phyloP scores from a whole-genome alignment of 805 yeast species.

The Wilhelminamyces savonicus region DNA sequence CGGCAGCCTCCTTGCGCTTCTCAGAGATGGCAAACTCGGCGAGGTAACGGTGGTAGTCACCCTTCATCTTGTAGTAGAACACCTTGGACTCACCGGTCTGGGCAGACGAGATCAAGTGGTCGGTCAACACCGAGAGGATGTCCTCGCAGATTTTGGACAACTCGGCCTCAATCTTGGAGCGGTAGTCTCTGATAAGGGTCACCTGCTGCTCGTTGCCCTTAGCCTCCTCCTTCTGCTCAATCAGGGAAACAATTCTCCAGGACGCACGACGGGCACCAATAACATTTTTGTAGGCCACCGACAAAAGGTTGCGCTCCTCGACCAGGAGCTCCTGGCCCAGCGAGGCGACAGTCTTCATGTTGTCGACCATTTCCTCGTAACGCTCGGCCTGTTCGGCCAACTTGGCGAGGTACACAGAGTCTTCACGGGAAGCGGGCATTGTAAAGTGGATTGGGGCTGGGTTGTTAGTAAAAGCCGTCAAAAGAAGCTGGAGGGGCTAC shows the following conservation, averaged over 20 bases:
- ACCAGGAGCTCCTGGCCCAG: slow-evolving; percentile 93
- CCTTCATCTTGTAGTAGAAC: slow-evolving; percentile 98
- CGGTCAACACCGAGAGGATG: slow-evolving; percentile 78
- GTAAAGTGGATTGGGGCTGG: slow-evolving; percentile 4
- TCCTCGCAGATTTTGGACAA: slow-evolving; percentile 91
- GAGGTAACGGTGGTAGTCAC: slow-evolving; percentile 98
- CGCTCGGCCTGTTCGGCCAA: slow-evolving; percentile 99
- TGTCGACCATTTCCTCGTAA: slow-evolving; percentile 98
- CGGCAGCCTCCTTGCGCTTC: slow-evolving; percentile 88
- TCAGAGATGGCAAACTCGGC: slow-evolving; percentile 94
- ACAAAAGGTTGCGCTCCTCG: slow-evolving; percentile 94
- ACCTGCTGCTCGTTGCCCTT: slow-evolving; percentile 93
- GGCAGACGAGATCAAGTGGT: slow-evolving; percentile 90
- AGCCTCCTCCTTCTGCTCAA: slow-evolving; percentile 96
- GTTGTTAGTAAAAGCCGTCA: slow-evolving; percentile 14
- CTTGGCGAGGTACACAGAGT: slow-evolving; percentile 95
- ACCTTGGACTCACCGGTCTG: slow-evolving; percentile 97
- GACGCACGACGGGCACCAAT: slow-evolving; percentile 99
- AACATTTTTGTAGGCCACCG: slow-evolving; percentile 97
- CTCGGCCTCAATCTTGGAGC: slow-evolving; percentile 90
- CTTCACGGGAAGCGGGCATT: slow-evolving; percentile 92
- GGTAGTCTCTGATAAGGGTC: slow-evolving; percentile 83
- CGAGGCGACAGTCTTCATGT: slow-evolving; percentile 96
- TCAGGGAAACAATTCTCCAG: slow-evolving; percentile 97
- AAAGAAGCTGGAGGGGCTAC: too few relatives aligned